Base-by-base conservation (phyloP, 2,329 filamentous ascomycete genomes). In the Rugonectria rugulosa region DNA sequence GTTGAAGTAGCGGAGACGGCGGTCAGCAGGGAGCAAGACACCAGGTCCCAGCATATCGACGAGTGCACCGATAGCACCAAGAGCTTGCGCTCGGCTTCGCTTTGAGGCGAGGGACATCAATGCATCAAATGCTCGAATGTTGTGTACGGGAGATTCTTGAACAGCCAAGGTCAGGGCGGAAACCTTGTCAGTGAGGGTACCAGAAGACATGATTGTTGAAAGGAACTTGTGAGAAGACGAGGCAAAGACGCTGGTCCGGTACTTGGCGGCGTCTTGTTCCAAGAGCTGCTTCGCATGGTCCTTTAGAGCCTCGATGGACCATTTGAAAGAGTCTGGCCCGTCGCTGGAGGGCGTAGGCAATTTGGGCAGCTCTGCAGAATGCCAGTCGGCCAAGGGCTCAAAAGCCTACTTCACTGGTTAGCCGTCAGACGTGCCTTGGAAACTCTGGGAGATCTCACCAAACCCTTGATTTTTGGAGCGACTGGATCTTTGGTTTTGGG, bases 71-170 rank as follows among this genome's bases (percentile, higher is more conserved):
- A 98, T 82, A n/a, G 96, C 93, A 69, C 93, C 90, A 54, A 99
- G 87, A 7, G 95, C 94, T 71, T 97, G 93, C 19, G 90, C 91
- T 72, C 96, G 89, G 71, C 91, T 98, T 74, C 92, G 91, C 77
- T 99, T 99, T 68, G 87, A 89, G n/a, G 93, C 92, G 37, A 99
- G 77, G 2, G 78, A 84, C 62, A 98, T 80, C 41, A 99, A 79
- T 59, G 86, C 91, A 66, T 98, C 94, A 59, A 98, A 87, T 1
- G 93, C 90, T 70, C 95, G 94, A 60, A 87, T 88, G 59, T 93
- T 98, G 74, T 99, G 95, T 46, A 98, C 78, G 15, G 95, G 95
- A 8, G 96, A 98, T 74, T 99, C 95, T 77, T 99, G 96, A 11
- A 97, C 88, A 52, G 95, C 90, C 64, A 99, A 81, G 5, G 95